Evolutionary conservation across 352 stramenopile genomes (phyloP).

Genomic region (Plasmopara viticola): DNA sequence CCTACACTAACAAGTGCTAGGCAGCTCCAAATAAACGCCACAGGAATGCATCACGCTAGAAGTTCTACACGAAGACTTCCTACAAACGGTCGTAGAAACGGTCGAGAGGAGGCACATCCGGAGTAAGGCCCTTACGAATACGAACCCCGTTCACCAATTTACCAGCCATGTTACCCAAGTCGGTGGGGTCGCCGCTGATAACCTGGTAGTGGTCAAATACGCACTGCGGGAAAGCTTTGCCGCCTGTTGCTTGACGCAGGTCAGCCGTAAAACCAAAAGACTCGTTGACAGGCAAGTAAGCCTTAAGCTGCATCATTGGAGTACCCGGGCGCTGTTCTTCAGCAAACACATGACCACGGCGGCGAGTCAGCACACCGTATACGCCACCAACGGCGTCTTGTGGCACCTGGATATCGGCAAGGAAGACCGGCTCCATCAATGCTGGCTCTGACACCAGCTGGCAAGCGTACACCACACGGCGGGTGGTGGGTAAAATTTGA

Average conservation of each 20-base stretch:
- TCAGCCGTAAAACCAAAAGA: constrained; percentile 99
- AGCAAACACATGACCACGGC: constrained; percentile 98
- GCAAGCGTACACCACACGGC: constrained; percentile 97
- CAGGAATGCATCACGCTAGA: too few species aligned
- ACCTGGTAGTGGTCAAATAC: constrained; percentile 99
- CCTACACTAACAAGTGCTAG: too few species aligned
- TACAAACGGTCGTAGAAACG: constrained; percentile 99
- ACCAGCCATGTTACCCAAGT: constrained; percentile 90
- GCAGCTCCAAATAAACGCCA: too few species aligned
- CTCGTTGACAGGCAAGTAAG: constrained; percentile 99
- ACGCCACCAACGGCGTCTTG: constrained; percentile 98
- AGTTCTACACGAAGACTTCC: background rate
- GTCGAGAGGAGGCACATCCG: constrained; percentile 95
- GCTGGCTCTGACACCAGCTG: constrained; percentile 92
- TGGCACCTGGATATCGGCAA: constrained; percentile 98
- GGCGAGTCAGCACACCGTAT: constrained; percentile 98
- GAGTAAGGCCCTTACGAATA: constrained; percentile 96
- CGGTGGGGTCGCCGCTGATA: constrained; percentile 90
- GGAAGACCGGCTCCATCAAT: constrained; percentile 98
- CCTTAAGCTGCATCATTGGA: constrained; percentile 98
- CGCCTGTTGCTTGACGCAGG: constrained; percentile 96
- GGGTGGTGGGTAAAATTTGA: constrained; percentile 98
- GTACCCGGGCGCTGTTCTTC: constrained; percentile 98
- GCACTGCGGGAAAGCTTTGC: constrained; percentile 99
- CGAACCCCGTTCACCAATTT: constrained; percentile 93